Base-by-base conservation (phyloP, 768 basidiomycete species). In the Lyophyllum decastes region DNA sequence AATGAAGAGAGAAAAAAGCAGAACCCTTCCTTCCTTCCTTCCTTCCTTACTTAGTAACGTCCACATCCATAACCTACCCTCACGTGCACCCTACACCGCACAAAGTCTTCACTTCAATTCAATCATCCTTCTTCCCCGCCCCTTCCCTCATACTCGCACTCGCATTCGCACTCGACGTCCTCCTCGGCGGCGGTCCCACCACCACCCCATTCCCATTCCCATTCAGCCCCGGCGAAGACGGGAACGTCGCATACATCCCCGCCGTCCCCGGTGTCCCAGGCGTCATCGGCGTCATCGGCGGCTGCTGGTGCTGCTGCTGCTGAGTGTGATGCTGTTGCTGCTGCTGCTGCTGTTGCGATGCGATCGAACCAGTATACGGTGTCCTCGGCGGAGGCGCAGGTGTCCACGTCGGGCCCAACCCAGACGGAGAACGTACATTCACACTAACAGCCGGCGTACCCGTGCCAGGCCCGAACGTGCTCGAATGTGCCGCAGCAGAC, bases 231-330 rank as follows among this genome's bases (percentile, higher is more conserved):
- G 76, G 73, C 4, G 75, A 66, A 14, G 70, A 52, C 50, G 77
- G 74, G 65, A 73, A 77, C 33, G 66, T 60, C 8, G 68, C 64
- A 59, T 72, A 73, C 48, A 68, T 68, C 2, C 64, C 68, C 22
- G 76, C 73, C 43, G 76, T 72, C 21, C 70, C 65, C 49, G 73
- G 75, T 46, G 69, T 69, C 51, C 61, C 2, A 12, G 35, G 35
- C 35, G 35, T n/a, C n/a, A n/a, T n/a, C n/a, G n/a, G n/a, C n/a
- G n/a, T n/a, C n/a, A n/a, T n/a, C n/a, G n/a, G n/a, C n/a, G n/a
- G n/a, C n/a, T n/a, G n/a, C n/a, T n/a, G n/a, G n/a, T n/a, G n/a
- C n/a, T n/a, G n/a, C n/a, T n/a, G n/a, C n/a, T n/a, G n/a, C n/a
- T n/a, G n/a, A n/a, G n/a, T n/a, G n/a, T n/a, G n/a, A n/a, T n/a